Evolutionary conservation across 2,329 filamentous ascomycete genomes (phyloP).

Genomic region (Trichoderma sp.): DNA sequence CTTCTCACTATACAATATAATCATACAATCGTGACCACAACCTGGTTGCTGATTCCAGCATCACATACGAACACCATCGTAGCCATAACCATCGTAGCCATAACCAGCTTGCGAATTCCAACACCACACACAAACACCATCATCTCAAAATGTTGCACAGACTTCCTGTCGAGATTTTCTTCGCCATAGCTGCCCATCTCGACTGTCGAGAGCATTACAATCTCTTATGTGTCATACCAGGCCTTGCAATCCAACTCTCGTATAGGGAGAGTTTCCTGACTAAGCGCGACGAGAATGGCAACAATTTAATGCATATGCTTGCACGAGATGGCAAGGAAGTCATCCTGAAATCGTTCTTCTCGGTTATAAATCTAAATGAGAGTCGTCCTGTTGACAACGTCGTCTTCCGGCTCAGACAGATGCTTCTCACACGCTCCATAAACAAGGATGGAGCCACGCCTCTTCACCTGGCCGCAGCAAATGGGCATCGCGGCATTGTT

Average conservation of each 20-base stretch:
- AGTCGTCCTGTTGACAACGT: too few relatives aligned
- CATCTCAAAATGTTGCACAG: background rate
- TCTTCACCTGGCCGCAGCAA: background rate
- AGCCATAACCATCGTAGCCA: background rate
- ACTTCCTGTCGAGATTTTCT: background rate
- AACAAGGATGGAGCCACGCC: constrained; percentile 2
- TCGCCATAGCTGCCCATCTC: background rate
- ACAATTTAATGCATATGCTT: constrained; percentile 8
- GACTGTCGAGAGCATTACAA: background rate
- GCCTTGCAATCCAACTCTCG: background rate
- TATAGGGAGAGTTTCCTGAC: background rate
- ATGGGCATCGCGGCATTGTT: background rate
- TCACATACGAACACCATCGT: too few relatives aligned
- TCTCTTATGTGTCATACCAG: background rate
- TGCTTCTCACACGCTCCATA: background rate
- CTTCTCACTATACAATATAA: too few relatives aligned
- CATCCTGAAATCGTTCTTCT: background rate
- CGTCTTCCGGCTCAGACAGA: background rate
- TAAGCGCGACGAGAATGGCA: background rate
- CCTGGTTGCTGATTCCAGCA: too few relatives aligned
- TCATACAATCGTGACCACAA: too few relatives aligned
- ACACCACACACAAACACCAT: background rate
- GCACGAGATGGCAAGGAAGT: background rate
- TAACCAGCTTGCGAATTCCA: too few relatives aligned
- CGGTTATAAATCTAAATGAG: background rate